These are phyloP conservation scores for Fraxinus sp. DNA, from an alignment of 305 asterid species.

Conservation along the genomic window DNA sequence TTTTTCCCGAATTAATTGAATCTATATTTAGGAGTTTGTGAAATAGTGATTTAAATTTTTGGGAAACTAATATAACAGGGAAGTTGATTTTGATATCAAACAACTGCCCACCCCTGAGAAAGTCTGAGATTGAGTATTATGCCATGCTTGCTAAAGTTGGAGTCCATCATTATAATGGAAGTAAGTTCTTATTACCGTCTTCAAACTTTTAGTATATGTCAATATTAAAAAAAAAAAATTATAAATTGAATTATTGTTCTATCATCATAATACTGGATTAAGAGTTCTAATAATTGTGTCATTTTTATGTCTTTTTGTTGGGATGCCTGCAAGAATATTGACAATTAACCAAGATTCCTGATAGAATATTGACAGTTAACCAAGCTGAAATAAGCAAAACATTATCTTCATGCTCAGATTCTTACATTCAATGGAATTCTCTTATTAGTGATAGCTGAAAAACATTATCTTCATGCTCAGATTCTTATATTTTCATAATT, in stretches of 20 bases:
- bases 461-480: too few relatives aligned
- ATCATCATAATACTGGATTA: too few relatives aligned
- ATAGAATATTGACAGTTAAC: too few relatives aligned
- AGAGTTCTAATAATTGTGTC: too few relatives aligned
- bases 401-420: neutral
- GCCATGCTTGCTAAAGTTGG: slow-evolving; percentile 30
- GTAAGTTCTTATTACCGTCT: neutral
- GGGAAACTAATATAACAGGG: neutral
- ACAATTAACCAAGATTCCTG: too few relatives aligned
- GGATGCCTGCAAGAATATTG: too few relatives aligned
- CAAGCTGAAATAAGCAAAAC: neutral
- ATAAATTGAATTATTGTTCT: too few relatives aligned
- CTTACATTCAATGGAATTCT: neutral
- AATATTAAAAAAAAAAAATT: too few relatives aligned
- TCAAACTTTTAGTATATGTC: too few relatives aligned
- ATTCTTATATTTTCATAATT: neutral
- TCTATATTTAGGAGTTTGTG: neutral
- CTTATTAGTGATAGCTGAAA: neutral
- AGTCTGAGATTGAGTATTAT: slow-evolving; percentile 30
- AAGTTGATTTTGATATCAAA: slow-evolving; percentile 23
- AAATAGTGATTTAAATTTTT: neutral
- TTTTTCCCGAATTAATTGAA: neutral
- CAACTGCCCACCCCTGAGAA: slow-evolving; percentile 28
- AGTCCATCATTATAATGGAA: slow-evolving; percentile 29
- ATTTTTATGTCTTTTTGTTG: too few relatives aligned